These are phyloP conservation scores for Tricholoma terreum DNA, from an alignment of 768 basidiomycete genomes.

Conservation along the genomic window DNA sequence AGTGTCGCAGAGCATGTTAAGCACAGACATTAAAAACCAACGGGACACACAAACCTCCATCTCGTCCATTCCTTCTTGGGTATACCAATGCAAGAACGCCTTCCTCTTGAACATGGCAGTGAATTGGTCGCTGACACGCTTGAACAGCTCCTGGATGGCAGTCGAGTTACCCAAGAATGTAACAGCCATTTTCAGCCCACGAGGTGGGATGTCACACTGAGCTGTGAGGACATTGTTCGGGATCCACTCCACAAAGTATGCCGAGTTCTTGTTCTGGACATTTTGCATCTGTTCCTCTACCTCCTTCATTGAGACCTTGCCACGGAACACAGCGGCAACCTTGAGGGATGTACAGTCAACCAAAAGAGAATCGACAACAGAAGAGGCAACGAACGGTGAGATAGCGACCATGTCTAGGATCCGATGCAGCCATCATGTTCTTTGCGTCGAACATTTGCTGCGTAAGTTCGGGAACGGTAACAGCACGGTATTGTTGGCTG, in stretches of 20 bases:
- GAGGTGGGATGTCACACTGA: conserved; percentile 96
- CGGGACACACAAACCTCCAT: conserved; percentile 61
- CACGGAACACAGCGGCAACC: conserved; percentile 97
- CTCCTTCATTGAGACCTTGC: conserved; percentile 99
- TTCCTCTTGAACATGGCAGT: conserved; percentile 99
- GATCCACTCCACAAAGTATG: conserved; percentile 99
- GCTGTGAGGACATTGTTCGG: conserved; percentile 98
- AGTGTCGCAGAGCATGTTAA: conserved; percentile 9
- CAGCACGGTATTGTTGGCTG: conserved; percentile 93
- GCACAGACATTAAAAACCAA: background rate
- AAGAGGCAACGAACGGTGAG: conserved; percentile 63
- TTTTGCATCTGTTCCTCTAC: conserved; percentile 99
- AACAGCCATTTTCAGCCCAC: conserved; percentile 94
- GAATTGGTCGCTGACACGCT: conserved; percentile 98
- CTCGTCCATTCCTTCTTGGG: conserved; percentile 99
- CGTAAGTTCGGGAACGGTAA: conserved; percentile 95
- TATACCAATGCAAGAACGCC: conserved; percentile 99
- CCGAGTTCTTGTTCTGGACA: conserved; percentile 96
- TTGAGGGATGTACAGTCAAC: conserved; percentile 16
- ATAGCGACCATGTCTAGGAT: conserved; percentile 96
- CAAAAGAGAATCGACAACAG: background rate
- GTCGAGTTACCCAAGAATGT: conserved; percentile 98
- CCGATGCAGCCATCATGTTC: conserved; percentile 99
- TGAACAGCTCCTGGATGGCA: conserved; percentile 97
- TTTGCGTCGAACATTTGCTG: conserved; percentile 99